Evolutionary conservation across 257 asterid genomes (phyloP), one percentile per base, ranked within the genome.

Genomic region (Cruciata laevipes): DNA sequence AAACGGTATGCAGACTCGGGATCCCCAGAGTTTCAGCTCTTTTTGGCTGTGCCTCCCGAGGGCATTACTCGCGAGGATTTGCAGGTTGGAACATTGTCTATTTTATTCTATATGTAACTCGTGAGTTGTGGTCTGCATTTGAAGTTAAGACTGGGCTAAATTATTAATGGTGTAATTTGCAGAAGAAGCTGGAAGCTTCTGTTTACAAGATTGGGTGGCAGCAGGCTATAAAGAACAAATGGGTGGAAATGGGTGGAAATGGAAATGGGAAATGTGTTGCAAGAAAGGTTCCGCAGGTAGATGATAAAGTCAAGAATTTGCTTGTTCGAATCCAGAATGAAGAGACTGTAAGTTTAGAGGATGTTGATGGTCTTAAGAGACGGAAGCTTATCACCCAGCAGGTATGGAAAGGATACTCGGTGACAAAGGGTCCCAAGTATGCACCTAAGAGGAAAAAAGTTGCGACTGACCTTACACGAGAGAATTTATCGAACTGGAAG

Each of bases 401-500:
- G 81, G 78, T 78, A 63, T 94, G 97, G 99, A 94, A 87, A 83
- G 97, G 97, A 66, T 84, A 77, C 76, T 83, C 90, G 0, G 93
- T 90, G 40, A 86, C 72, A 69, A 90, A 87, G 75, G 99, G 99
- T 69, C 95, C 99, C 3, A 77, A 90, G 7, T 94, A 94, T 83
- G 88, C 97, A 63, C 95, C 99, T 5, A 84, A 79, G 77, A 85
- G 97, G 85, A 94, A 88, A 82, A 94, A 83, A 80, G 88, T 74
- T 56, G 97, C 96, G 37, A 94, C 99, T 44, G 99, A 90, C 79
- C 82, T 94, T 63, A 88, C 95, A 65, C 92, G 97, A 60, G 99
- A 94, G 74, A 85, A 88, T 74, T 76, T 94, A 25, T 95, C 82
- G 63, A 85, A 97, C 30, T 90, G 97, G 99, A 87, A 82, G 81